Base-by-base conservation (phyloP, 1,284 basidiomycete species). In the Apiotrichum sp. region DNA sequence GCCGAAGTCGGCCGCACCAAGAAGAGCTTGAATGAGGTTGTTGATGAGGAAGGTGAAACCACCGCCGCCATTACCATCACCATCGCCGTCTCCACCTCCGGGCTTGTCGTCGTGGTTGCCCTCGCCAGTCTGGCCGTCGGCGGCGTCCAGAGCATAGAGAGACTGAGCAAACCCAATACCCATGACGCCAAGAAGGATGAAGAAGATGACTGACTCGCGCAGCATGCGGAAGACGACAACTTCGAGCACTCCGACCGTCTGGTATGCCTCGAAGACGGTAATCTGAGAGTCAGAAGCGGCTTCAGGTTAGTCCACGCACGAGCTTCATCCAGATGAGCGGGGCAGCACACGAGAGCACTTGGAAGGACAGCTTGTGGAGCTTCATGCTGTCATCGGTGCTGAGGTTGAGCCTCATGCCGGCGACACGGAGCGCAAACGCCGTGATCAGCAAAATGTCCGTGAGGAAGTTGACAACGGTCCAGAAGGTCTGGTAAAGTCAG, bases 131-230 rank as follows among this genome's bases (percentile, higher is more conserved):
- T 82, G 79, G 16, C 90, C 90, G 73, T 96, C 92, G 3, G 92
- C 90, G 35, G 88, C 89, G 68, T 96, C 92, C 33, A 96, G 79
- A 1, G 93, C 92, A 68, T 88, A 91, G 62, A 95, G 78, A 3
- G 69, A 65, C 60, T 73, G 92, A 16, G 82, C 80, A 70, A 96
- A 96, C 1, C 93, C 93, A 40, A 90, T 72, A 7, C 83, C 87
- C 54, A 95, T 81, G 39, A 96, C 80, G 5, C 84, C 88, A 6
- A 93, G 78, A 87, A 72, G 84, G 83, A 78, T 77, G 67, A 95
- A 93, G 80, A 97, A 98, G 55, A 95, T 91, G 3, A 88, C 85
- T 8, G 89, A 92, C 74, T 97, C 93, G 70, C 88, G 85, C 61
- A 96, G 78, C 93, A 96, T 96, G 33, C 77, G 59, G 58, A 75